Evolutionary conservation across 2,329 filamentous ascomycete genomes (phyloP).

Genomic region (Aspergillus ruber): DNA sequence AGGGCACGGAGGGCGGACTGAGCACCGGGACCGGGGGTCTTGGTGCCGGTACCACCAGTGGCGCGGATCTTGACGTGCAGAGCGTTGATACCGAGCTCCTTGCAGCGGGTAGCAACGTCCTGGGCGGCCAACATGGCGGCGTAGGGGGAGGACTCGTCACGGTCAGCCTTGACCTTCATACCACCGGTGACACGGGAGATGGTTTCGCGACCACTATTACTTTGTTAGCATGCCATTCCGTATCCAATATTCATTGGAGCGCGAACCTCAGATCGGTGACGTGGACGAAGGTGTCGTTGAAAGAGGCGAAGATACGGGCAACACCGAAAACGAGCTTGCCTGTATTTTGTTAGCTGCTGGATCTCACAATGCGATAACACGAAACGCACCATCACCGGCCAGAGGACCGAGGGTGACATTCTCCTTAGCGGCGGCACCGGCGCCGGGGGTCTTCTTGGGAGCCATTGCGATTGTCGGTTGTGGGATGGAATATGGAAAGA

Average conservation of each 20-base stretch:
- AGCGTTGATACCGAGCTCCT: conserved; percentile 81
- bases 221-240: conserved; percentile 4
- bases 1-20: conserved; percentile 98
- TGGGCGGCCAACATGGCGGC: conserved; percentile 99
- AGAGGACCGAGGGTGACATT: conserved; percentile 98
- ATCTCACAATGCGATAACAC: neutral
- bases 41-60: conserved; percentile 98
- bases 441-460: conserved; percentile 76
- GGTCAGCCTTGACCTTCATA: conserved; percentile 99
- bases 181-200: conserved; percentile 99
- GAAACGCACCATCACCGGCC: conserved; percentile 73
- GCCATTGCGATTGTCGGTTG: conserved; percentile 64
- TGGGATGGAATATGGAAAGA: conserved; percentile 37
- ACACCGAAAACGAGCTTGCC: conserved; percentile 97
- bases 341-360: conserved; percentile 31
- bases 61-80: conserved; percentile 99
- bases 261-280: conserved; percentile 95
- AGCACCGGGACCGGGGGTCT: conserved; percentile 98
- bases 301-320: conserved; percentile 94
- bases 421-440: conserved; percentile 72
- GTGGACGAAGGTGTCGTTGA: conserved; percentile 94
- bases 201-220: conserved; percentile 90
- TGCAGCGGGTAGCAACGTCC: conserved; percentile 89
- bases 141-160: conserved; percentile 99
- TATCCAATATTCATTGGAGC: no score